These are phyloP conservation scores for Colletotrichum scovillei DNA, from an alignment of 2,329 filamentous ascomycete species.

Conservation along the genomic window DNA sequence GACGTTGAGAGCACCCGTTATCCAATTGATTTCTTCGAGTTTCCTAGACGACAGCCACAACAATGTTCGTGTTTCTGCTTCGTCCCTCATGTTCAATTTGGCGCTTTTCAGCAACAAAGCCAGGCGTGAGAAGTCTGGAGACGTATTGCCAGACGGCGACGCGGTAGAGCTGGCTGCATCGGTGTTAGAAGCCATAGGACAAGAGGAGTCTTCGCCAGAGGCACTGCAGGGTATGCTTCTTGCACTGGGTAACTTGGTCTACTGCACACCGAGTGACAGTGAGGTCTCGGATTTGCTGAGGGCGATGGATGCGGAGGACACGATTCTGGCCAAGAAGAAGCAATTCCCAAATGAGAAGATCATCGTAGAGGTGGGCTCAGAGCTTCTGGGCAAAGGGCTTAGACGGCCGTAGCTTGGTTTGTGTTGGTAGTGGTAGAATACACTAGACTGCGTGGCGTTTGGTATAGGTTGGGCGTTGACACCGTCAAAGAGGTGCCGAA, in stretches of 20 bases:
- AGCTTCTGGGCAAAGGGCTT: conserved; percentile 64
- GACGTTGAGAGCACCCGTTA: conserved; percentile 67
- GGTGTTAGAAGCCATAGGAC: conserved; percentile 76
- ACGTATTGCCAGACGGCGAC: conserved; percentile 73
- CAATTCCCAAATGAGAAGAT: conserved; percentile 68
- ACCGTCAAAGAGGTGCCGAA: conserved; percentile 6
- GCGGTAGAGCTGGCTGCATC: conserved; percentile 87
- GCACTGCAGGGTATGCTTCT: conserved; percentile 81
- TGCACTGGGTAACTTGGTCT: conserved; percentile 81
- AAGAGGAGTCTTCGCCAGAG: conserved; percentile 73
- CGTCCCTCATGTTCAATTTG: conserved; percentile 87
- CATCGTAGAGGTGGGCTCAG: conserved; percentile 63
- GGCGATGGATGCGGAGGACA: conserved; percentile 79
- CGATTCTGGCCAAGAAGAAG: conserved; percentile 68
- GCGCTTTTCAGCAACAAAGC: conserved; percentile 75
- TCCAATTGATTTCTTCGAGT: conserved; percentile 78
- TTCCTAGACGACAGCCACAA: conserved; percentile 81
- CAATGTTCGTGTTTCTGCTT: conserved; percentile 82
- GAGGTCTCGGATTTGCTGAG: conserved; percentile 84
- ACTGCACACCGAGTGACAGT: conserved; percentile 75
- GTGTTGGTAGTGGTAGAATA: neutral
- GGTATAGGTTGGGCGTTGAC: conserved; percentile 7
- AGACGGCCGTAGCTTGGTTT: conserved; percentile 41
- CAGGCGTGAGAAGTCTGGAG: conserved; percentile 66
- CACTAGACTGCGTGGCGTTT: conserved; percentile 21